A percentile compares a stretch with the other conserved stretches of the same genome.
Evolutionary conservation across 1,284 basidiomycete species (phyloP).

Genomic region (Tilletia horrida): DNA sequence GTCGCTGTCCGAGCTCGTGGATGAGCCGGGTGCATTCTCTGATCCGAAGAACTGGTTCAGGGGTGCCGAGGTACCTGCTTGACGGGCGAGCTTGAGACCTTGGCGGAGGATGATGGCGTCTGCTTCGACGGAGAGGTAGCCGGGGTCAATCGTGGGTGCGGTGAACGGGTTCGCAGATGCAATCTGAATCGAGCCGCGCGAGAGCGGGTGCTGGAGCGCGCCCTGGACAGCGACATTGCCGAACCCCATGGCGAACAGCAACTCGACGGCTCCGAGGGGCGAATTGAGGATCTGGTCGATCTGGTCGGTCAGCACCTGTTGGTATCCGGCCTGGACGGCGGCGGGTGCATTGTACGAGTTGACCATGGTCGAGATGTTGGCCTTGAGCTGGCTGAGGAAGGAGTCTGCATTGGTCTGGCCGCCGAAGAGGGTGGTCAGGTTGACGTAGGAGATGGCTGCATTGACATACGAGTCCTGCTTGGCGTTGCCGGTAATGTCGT

Average conservation of each 20-base stretch:
- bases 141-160: constrained; percentile 41
- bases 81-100: constrained; percentile 40
- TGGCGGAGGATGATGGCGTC: constrained; percentile 40
- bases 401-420: neutral
- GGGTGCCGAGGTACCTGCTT: constrained; percentile 31
- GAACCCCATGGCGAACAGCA: constrained; percentile 39
- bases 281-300: constrained; percentile 40
- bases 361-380: constrained; percentile 55
- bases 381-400: neutral
- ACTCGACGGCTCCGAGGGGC: constrained; percentile 38
- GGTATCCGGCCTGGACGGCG: constrained; percentile 65
- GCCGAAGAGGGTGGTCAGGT: constrained; percentile 30
- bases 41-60: constrained; percentile 23
- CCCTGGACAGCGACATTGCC: constrained; percentile 36
- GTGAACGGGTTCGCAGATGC: constrained; percentile 33
- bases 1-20: constrained; percentile 27
- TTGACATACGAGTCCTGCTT: constrained; percentile 42
- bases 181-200: constrained; percentile 45
- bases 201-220: constrained; percentile 47
- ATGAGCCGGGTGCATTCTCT: constrained; percentile 29
- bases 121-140: constrained; percentile 35
- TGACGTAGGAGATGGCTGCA: constrained; percentile 40
- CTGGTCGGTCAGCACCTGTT: constrained; percentile 63
- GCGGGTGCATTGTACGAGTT: constrained; percentile 60
- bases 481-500: constrained; percentile 26